phyloP scores from a whole-genome alignment of 495 filamentous ascomycete genomes.

The Neurospora africana region DNA sequence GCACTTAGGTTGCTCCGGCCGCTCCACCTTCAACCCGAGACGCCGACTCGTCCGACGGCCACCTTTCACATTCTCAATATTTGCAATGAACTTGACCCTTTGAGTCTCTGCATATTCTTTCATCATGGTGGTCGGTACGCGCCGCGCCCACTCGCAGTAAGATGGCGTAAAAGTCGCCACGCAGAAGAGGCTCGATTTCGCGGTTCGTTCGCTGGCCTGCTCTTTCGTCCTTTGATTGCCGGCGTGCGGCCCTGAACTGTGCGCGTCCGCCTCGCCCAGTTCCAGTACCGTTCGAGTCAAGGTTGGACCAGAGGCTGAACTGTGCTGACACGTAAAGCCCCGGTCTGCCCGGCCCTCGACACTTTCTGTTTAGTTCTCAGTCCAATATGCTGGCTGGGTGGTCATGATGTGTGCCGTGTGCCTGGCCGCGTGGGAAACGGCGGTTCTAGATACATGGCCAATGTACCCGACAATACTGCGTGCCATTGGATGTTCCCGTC shows the following conservation, averaged over 20 bases:
- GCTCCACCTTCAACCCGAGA: neutral
- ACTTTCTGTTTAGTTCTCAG: neutral
- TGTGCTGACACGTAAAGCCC: neutral
- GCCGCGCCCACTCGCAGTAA: neutral
- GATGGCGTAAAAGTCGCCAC: neutral
- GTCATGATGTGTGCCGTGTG: neutral
- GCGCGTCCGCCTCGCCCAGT: neutral
- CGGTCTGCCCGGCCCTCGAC: neutral
- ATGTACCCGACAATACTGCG: neutral
- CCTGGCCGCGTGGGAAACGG: neutral
- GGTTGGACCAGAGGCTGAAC: neutral
- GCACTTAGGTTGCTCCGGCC: neutral
- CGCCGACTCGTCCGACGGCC: neutral
- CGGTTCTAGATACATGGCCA: neutral
- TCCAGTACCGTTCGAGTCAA: neutral
- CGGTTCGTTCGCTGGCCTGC: neutral
- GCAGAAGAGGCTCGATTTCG: neutral
- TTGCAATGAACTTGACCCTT: neutral
- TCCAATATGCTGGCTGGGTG: neutral
- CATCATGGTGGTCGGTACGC: neutral
- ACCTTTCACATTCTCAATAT: neutral
- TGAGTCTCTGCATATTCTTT: neutral
- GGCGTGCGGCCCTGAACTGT: neutral
- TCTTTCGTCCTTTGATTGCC: neutral
- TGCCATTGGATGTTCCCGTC: neutral